Percentiles rank a stretch among this genome's conserved stretches.
Evolutionary conservation across 768 basidiomycete genomes (phyloP).

Genomic region (Pleurotus pulmonarius): DNA sequence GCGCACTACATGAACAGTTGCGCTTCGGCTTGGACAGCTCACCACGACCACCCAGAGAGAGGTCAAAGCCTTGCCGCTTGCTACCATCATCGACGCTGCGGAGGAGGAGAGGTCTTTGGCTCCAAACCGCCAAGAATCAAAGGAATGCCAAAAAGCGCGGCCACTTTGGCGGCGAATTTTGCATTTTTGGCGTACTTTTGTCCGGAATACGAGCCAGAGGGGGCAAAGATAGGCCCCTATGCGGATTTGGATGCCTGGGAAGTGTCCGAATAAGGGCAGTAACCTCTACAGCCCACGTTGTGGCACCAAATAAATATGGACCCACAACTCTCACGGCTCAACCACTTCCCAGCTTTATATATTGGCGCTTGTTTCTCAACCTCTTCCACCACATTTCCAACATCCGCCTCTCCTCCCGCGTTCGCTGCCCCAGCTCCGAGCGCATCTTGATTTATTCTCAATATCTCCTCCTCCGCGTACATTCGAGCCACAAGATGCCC

Average conservation of each 20-base stretch:
- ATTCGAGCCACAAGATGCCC: background rate
- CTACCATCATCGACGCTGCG: no score
- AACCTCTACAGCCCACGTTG: background rate
- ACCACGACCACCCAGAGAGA: no score
- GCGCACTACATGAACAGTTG: no score
- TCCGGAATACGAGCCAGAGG: background rate
- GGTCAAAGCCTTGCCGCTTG: no score
- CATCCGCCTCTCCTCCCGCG: background rate
- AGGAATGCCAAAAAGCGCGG: no score
- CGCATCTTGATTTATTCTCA: background rate
- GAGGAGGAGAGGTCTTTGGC: no score
- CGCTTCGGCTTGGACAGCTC: no score
- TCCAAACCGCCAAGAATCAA: no score
- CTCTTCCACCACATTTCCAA: background rate
- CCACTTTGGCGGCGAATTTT: no score
- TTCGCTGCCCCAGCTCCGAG: background rate
- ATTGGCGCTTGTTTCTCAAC: constrained; percentile 5
- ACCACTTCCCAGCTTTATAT: constrained; percentile 1
- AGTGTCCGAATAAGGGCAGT: background rate
- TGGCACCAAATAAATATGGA: constrained; percentile 7
- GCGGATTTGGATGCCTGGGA: background rate
- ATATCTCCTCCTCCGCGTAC: background rate
- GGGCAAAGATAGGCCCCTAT: background rate
- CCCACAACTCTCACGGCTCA: constrained; percentile 6
- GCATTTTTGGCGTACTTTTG: no score